These are phyloP conservation scores for Diaporthe ilicicola DNA, from an alignment of 2,329 filamentous ascomycete species.

Conservation along the genomic window DNA sequence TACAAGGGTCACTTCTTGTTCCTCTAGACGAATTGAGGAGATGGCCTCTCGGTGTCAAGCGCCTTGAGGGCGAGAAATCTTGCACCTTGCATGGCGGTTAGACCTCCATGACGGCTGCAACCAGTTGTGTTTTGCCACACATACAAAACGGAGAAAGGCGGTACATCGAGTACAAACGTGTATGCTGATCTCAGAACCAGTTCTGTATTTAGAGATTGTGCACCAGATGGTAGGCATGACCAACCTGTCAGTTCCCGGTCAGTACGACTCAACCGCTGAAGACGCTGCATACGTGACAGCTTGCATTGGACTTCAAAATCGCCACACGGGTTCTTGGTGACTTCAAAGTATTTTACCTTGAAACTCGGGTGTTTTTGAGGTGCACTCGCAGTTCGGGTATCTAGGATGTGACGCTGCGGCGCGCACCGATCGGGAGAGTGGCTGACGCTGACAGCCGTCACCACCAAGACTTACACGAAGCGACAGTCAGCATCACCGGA, in stretches of 20 bases:
- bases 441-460: slow-evolving; percentile 9
- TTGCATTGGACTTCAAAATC: too few relatives aligned
- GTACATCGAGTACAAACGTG: neutral
- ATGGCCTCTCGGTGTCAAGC: too few relatives aligned
- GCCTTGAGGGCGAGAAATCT: neutral
- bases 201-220: neutral
- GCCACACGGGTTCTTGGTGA: neutral
- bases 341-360: neutral
- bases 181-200: neutral
- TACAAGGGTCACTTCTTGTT: too few relatives aligned
- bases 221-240: neutral
- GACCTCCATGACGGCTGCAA: too few relatives aligned
- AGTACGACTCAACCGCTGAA: neutral
- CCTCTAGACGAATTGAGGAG: too few relatives aligned
- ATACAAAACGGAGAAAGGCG: too few relatives aligned
- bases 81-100: neutral
- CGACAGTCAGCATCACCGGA: neutral
- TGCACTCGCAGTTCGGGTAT: neutral
- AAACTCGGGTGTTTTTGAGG: neutral
- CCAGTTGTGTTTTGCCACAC: too few relatives aligned
- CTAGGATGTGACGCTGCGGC: neutral
- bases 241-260: neutral
- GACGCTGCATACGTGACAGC: neutral
- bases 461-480: neutral
- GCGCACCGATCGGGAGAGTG: neutral